Conservation (phyloP, 2,329 filamentous ascomycete genomes). For the Podosphaera leucotricha region DNA sequence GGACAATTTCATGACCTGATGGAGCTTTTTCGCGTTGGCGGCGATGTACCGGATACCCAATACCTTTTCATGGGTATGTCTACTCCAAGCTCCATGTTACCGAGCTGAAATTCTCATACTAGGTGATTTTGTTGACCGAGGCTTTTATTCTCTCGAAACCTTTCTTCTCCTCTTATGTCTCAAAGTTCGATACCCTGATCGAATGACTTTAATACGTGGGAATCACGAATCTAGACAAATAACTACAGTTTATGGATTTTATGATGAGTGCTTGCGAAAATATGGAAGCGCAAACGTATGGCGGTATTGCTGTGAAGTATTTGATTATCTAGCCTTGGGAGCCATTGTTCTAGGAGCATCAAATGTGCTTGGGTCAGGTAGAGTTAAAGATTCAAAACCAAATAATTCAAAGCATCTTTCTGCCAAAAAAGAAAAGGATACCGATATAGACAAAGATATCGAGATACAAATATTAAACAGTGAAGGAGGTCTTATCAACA, state of each 20-base stretch:
- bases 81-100: conserved; percentile 23
- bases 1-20: conserved; percentile 98
- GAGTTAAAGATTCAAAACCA: conserved; percentile 16
- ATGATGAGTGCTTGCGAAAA: conserved; percentile 88
- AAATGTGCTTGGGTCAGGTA: conserved; percentile 29
- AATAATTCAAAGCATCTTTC: conserved; percentile 25
- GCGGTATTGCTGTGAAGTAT: conserved; percentile 93
- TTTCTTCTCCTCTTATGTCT: conserved; percentile 88
- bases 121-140: conserved; percentile 94
- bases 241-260: conserved; percentile 93
- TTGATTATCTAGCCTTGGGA: conserved; percentile 94
- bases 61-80: conserved; percentile 99
- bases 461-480: conserved; percentile 89
- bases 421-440: conserved; percentile 18
- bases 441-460: conserved; percentile 40
- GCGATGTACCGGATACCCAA: conserved; percentile 94
- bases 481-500: conserved; percentile 53
- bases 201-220: conserved; percentile 85
- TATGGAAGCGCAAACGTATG: conserved; percentile 94
- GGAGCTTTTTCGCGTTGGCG: conserved; percentile 98
- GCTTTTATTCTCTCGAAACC: conserved; percentile 93
- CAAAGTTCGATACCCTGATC: conserved; percentile 91
- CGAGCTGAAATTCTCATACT: background rate
- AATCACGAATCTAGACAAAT: conserved; percentile 96
- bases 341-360: conserved; percentile 87